A percentile compares a stretch with the other conserved stretches of the same genome.
Conservation (phyloP, 805 yeast genomes). For the Yarrowia sp. region DNA sequence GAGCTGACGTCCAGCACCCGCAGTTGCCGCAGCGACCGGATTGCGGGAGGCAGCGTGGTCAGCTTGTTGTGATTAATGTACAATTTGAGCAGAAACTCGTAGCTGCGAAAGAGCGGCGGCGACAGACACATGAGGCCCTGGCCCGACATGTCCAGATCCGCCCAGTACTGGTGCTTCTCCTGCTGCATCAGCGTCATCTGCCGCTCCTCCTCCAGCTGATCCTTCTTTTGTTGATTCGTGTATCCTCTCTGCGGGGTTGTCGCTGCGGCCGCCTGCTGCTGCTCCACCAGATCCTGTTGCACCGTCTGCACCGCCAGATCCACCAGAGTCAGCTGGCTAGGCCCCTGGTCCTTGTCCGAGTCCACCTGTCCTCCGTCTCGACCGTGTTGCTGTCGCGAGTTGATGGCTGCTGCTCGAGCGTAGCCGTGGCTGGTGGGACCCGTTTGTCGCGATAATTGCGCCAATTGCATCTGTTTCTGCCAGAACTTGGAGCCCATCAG, state of each 20-base stretch:
- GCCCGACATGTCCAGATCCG: slow-evolving; percentile 89
- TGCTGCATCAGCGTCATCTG: slow-evolving; percentile 52
- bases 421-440: slow-evolving; percentile 72
- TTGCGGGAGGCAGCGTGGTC: slow-evolving; percentile 67
- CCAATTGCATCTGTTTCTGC: slow-evolving; percentile 81
- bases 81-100: slow-evolving; percentile 82
- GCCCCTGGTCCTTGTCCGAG: slow-evolving; percentile 45
- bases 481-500: slow-evolving; percentile 53
- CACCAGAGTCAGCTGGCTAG: slow-evolving; percentile 49
- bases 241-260: slow-evolving; percentile 41
- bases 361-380: slow-evolving; percentile 21
- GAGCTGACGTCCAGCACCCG: slow-evolving; percentile 85
- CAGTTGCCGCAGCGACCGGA: slow-evolving; percentile 72
- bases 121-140: slow-evolving; percentile 77
- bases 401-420: slow-evolving; percentile 81
- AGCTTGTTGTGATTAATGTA: slow-evolving; percentile 88
- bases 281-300: slow-evolving; percentile 44
- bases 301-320: slow-evolving; percentile 52
- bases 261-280: slow-evolving; percentile 35
- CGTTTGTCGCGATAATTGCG: slow-evolving; percentile 71
- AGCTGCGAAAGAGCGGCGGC: slow-evolving; percentile 72
- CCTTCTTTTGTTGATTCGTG: slow-evolving; percentile 48
- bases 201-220: slow-evolving; percentile 53
- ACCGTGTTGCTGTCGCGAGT: slow-evolving; percentile 50
- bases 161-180: slow-evolving; percentile 81